These are phyloP conservation scores for Xylaria sp. DNA, from an alignment of 2,329 filamentous ascomycete genomes.

Conservation along the genomic window DNA sequence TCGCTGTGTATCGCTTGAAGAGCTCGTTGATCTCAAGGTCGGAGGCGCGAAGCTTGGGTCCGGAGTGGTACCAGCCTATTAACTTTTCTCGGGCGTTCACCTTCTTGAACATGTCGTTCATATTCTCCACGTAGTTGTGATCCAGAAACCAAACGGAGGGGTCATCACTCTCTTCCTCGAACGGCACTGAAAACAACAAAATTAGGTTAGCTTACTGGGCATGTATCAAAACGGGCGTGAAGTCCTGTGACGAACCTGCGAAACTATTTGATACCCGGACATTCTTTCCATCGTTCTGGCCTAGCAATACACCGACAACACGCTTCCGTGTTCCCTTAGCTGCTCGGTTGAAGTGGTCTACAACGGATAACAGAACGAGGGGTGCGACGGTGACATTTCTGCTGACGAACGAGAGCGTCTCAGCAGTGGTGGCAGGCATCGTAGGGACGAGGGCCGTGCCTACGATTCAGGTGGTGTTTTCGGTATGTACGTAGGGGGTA, in stretches of 20 bases:
- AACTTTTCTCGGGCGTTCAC: slow-evolving; percentile 99
- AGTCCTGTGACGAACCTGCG: slow-evolving; percentile 71
- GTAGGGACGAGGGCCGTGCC: slow-evolving; percentile 28
- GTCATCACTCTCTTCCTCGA: slow-evolving; percentile 99
- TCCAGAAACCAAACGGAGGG: slow-evolving; percentile 99
- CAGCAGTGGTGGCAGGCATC: slow-evolving; percentile 97
- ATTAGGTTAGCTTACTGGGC: slow-evolving; percentile 26
- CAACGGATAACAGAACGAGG: slow-evolving; percentile 94
- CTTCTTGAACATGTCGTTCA: slow-evolving; percentile 99
- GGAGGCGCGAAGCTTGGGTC: slow-evolving; percentile 93
- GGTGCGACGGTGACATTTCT: slow-evolving; percentile 97
- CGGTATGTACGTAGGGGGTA: slow-evolving; percentile 15
- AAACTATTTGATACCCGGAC: slow-evolving; percentile 99
- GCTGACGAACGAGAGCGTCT: slow-evolving; percentile 93
- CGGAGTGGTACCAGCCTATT: slow-evolving; percentile 99
- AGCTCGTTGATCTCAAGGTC: slow-evolving; percentile 99
- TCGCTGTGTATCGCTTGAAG: slow-evolving; percentile 98
- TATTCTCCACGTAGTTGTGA: slow-evolving; percentile 98
- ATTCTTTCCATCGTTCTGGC: slow-evolving; percentile 95
- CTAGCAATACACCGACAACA: slow-evolving; percentile 93
- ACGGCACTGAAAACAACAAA: slow-evolving; percentile 74
- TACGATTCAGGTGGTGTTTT: neutral
- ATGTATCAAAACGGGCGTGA: neutral
- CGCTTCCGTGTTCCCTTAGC: slow-evolving; percentile 86
- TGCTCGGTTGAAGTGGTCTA: slow-evolving; percentile 97